Evolutionary conservation across 345 rosid genomes (phyloP).

Genomic region (Salix viminalis): DNA sequence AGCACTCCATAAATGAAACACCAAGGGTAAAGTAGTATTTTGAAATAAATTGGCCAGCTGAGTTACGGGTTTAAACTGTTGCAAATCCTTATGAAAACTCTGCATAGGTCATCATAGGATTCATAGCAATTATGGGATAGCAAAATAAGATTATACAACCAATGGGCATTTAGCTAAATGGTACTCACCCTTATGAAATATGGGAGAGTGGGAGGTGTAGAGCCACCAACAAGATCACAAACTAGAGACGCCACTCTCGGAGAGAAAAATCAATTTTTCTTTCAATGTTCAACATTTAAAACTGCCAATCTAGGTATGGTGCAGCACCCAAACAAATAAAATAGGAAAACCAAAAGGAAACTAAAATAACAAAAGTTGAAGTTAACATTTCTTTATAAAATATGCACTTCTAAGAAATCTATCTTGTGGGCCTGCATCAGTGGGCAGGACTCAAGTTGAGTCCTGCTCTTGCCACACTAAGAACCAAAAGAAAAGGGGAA

Average conservation of each 20-base stretch:
- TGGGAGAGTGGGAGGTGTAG: background rate
- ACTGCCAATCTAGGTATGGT: background rate
- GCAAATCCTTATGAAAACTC: background rate
- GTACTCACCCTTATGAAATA: background rate
- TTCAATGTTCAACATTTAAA: background rate
- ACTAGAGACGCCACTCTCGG: background rate
- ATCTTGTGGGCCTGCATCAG: background rate
- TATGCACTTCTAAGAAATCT: background rate
- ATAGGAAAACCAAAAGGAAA: background rate
- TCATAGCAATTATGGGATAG: background rate
- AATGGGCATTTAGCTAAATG: background rate
- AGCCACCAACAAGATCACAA: background rate
- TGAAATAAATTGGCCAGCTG: background rate
- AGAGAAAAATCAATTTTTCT: too few relatives aligned
- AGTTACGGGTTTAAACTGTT: background rate
- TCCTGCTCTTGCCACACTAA: background rate
- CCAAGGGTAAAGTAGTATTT: background rate
- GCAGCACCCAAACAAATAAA: background rate
- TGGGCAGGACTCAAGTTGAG: background rate
- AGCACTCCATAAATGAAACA: background rate
- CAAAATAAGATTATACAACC: background rate
- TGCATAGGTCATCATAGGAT: background rate
- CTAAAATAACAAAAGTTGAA: background rate
- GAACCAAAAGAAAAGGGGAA: background rate
- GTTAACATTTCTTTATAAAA: background rate